A percentile compares a stretch with the other conserved stretches of the same genome.
These are phyloP conservation scores for Termitomyces titanicus DNA, from an alignment of 768 basidiomycete genomes.

Conservation along the genomic window DNA sequence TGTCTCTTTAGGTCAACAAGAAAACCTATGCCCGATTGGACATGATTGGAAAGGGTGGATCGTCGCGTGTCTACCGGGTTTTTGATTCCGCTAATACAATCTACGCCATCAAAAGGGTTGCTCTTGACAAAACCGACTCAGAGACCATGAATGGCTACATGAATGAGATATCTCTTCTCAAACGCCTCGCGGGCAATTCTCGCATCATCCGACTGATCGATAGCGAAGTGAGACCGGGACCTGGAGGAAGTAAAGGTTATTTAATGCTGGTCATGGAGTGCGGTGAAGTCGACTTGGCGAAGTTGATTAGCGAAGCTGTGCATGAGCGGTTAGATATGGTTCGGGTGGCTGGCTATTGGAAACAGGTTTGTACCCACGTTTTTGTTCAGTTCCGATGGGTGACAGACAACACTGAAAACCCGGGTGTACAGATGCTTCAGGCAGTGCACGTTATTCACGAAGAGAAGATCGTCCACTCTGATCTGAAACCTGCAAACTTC, in stretches of 20 bases:
- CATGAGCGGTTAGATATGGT: conserved; percentile 87
- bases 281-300: conserved; percentile 90
- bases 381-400: background rate
- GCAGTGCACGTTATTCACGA: conserved; percentile 98
- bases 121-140: conserved; percentile 82
- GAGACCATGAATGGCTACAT: conserved; percentile 91
- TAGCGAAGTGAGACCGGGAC: conserved; percentile 76
- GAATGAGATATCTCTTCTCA: conserved; percentile 93
- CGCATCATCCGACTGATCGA: conserved; percentile 91
- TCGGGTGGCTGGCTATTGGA: conserved; percentile 95
- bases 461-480: conserved; percentile 98
- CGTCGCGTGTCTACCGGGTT: conserved; percentile 94
- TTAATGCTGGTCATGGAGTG: conserved; percentile 94
- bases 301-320: conserved; percentile 78
- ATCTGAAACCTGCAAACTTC: conserved; percentile 98
- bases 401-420: too few species aligned
- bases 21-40: conserved; percentile 82
- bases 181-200: conserved; percentile 90
- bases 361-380: conserved; percentile 62
- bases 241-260: conserved; percentile 68
- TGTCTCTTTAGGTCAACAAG: conserved; percentile 61
- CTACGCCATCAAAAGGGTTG: conserved; percentile 90
- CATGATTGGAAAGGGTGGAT: conserved; percentile 89
- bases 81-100: conserved; percentile 72
- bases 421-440: conserved; percentile 77